These are phyloP conservation scores for Leccinellum luteum DNA, from an alignment of 768 basidiomycete genomes.

Conservation along the genomic window DNA sequence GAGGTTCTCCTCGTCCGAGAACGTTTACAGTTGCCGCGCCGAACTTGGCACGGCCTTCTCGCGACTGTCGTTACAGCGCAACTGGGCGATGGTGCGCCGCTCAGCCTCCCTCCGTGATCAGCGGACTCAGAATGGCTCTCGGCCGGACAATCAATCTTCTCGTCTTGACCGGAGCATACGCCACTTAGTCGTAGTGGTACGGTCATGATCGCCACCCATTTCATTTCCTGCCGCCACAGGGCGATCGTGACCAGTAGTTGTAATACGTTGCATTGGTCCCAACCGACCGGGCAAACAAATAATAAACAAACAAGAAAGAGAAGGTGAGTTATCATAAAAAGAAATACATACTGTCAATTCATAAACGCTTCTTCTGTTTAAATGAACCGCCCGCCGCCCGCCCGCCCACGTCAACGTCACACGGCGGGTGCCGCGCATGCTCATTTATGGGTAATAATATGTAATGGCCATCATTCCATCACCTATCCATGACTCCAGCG, in stretches of 20 bases:
- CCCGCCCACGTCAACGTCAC: neutral
- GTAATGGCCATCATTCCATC: neutral
- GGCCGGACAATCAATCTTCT: neutral
- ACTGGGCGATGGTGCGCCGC: conserved; percentile 15
- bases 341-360: neutral
- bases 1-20: neutral
- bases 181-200: neutral
- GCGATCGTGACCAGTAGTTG: conserved; percentile 5
- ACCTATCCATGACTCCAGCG: neutral
- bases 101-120: conserved; percentile 19
- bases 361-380: neutral
- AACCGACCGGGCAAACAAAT: neutral
- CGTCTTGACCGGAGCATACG: neutral
- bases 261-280: neutral
- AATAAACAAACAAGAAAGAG: neutral
- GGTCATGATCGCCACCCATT: conserved; percentile 22
- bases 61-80: conserved; percentile 16
- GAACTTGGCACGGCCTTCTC: conserved; percentile 4
- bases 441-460: neutral
- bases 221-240: conserved; percentile 14
- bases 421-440: neutral
- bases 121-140: conserved; percentile 2
- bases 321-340: neutral
- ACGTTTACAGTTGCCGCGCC: neutral
- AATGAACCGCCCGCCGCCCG: neutral